Evolutionary conservation across 140 eudicot species (phyloP).

Genomic region (Flaveria floridana): DNA sequence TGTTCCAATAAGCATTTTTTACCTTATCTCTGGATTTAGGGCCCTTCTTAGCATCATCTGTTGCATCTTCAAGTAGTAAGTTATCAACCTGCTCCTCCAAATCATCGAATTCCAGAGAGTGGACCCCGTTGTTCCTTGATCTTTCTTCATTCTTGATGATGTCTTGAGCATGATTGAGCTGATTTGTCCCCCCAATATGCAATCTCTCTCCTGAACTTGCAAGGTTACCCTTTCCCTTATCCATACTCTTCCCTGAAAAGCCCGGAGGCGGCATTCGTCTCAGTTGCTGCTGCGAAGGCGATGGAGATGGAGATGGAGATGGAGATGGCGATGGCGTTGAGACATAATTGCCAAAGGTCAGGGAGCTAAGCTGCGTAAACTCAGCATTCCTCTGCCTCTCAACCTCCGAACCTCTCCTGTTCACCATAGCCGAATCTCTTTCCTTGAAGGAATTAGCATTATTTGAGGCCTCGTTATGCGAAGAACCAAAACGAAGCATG

Average conservation of each 20-base stretch:
- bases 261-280: conserved; percentile 68
- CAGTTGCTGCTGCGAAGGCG: too few species aligned
- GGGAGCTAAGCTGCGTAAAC: background rate
- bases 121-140: background rate
- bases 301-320: background rate
- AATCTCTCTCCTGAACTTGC: conserved; percentile 24
- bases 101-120: conserved; percentile 45
- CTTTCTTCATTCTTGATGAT: too few species aligned
- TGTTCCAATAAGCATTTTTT: conserved; percentile 29
- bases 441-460: conserved; percentile 22
- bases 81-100: conserved; percentile 57
- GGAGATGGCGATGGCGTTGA: conserved; percentile 13
- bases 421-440: conserved; percentile 30
- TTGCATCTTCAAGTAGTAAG: conserved; percentile 55
- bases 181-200: conserved; percentile 16
- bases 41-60: conserved; percentile 41
- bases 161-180: too few species aligned
- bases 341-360: conserved; percentile 33
- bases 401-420: conserved; percentile 29
- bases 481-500: conserved; percentile 45
- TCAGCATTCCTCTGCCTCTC: conserved; percentile 25
- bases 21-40: conserved; percentile 79
- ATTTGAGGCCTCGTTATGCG: conserved; percentile 14
- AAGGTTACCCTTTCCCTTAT: conserved; percentile 40
- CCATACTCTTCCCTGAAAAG: conserved; percentile 45